phyloP scores from a whole-genome alignment of 1,284 basidiomycete genomes.

The Pulchroboletus neoregius region DNA sequence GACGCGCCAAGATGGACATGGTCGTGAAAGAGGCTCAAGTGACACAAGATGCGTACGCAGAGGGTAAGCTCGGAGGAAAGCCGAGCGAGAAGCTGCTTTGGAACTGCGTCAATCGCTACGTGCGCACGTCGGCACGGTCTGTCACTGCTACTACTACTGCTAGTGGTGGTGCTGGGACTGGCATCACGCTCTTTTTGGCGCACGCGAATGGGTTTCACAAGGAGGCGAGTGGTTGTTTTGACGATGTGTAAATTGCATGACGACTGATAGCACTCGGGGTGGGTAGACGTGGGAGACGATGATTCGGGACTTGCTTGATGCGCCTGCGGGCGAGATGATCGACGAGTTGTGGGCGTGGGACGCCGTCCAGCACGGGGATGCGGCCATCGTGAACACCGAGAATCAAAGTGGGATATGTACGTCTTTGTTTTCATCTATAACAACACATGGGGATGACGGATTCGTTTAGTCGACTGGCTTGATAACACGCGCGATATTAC shows the following conservation, averaged over 20 bases:
- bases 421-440: slow-evolving; percentile 23
- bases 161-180: too few relatives aligned
- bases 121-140: too few relatives aligned
- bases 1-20: too few relatives aligned
- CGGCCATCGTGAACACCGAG: slow-evolving; percentile 59
- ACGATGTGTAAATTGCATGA: background rate
- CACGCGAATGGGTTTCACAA: slow-evolving; percentile 85
- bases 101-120: too few relatives aligned
- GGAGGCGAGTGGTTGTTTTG: slow-evolving; percentile 54
- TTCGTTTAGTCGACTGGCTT: slow-evolving; percentile 58
- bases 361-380: slow-evolving; percentile 73
- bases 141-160: too few relatives aligned
- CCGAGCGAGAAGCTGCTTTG: too few relatives aligned
- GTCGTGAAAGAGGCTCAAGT: too few relatives aligned
- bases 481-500: slow-evolving; percentile 72
- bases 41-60: too few relatives aligned
- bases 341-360: slow-evolving; percentile 83
- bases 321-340: slow-evolving; percentile 36
- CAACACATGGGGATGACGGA: background rate
- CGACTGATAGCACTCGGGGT: too few relatives aligned
- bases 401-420: slow-evolving; percentile 53
- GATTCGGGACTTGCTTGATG: slow-evolving; percentile 46
- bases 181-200: slow-evolving; percentile 65
- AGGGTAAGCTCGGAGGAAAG: too few relatives aligned
- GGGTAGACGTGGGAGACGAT: slow-evolving; percentile 65